These are phyloP conservation scores for Venturia oleaginea DNA, from an alignment of 2,329 filamentous ascomycete species.

Conservation along the genomic window DNA sequence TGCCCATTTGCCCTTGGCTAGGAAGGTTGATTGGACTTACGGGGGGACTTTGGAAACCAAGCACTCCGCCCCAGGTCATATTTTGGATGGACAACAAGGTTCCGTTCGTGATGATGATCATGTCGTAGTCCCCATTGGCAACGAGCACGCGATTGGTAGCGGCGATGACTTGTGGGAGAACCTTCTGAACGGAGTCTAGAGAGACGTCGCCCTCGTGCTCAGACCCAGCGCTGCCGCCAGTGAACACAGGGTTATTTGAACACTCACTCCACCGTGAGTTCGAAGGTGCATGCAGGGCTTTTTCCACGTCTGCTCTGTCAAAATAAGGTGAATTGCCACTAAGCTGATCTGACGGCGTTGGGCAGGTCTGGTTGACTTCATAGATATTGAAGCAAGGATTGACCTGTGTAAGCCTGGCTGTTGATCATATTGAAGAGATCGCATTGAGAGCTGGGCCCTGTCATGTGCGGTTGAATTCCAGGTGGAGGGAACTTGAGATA, in stretches of 20 bases:
- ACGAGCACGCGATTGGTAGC: conserved; percentile 15
- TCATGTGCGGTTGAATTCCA: conserved; percentile 12
- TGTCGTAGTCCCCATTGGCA: conserved; percentile 15
- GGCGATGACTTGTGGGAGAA: conserved; percentile 17
- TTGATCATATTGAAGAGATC: conserved; percentile 12
- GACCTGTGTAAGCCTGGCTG: neutral
- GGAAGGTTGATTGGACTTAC: conserved; percentile 15
- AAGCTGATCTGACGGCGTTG: conserved; percentile 16
- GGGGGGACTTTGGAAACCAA: conserved; percentile 17
- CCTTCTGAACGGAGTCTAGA: conserved; percentile 17
- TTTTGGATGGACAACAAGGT: conserved; percentile 19
- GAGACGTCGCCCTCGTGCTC: conserved; percentile 17
- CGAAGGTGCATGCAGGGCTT: conserved; percentile 17
- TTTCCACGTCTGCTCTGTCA: conserved; percentile 18
- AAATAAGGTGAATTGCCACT: conserved; percentile 46
- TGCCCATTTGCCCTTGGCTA: conserved; percentile 4
- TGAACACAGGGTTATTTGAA: conserved; percentile 12
- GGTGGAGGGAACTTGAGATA: conserved; percentile 14
- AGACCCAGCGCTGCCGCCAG: conserved; percentile 14
- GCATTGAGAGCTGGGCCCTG: neutral
- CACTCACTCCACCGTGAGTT: conserved; percentile 17
- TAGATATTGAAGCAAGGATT: conserved; percentile 18
- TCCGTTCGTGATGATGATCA: conserved; percentile 16
- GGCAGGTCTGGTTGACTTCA: conserved; percentile 18
- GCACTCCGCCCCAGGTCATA: conserved; percentile 18